Evolutionary conservation across 352 stramenopile species (phyloP), one percentile per base, ranked within the genome.

Genomic region (Thalassiosira hispida): DNA sequence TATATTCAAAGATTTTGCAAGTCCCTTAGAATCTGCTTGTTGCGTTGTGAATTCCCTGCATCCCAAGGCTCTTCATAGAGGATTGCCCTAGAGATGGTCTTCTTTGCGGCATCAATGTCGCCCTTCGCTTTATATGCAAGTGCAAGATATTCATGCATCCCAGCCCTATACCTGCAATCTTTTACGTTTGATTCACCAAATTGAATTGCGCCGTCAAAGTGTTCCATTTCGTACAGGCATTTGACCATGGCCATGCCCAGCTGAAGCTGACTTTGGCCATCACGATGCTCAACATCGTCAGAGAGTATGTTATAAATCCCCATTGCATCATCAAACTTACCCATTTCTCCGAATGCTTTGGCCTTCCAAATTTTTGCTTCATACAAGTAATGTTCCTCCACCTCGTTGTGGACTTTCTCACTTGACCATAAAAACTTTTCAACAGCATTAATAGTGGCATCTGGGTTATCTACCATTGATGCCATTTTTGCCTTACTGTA

Each of bases 141-240:
- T 18, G 67, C 67, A 4, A 69, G 7, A 57, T 76, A 68, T 29
- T 76, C 69, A 33, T 76, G 67, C 6, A 76, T 40, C 20, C 42
- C 55, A n/a, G 53, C 38, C 9, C 40, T 44, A 55, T 67, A 59
- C 14, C 65, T 53, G 27, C 70, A 73, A 33, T 62, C 51, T 38
- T 73, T 53, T 5, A 60, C n/a, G 56, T 7, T 49, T 51, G 16
- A n/a, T n/a, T 61, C n/a, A 12, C 57, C 57, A 22, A 56, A 3
- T 2, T 27, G 2, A 49, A 83, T 83, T 0, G 59, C n/a, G 7
- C 1, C 5, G 1, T 76, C 53, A 49, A 76, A 76, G 1, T 76
- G n/a, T 27, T 46, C 68, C 8, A 79, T 23, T 25, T 83, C 68
- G 53, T 76, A 83, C 38, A 76, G 60, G 51, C 68, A 71, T 38